These are phyloP conservation scores for Mrakia gelida DNA, from an alignment of 768 basidiomycete genomes.

Conservation along the genomic window DNA sequence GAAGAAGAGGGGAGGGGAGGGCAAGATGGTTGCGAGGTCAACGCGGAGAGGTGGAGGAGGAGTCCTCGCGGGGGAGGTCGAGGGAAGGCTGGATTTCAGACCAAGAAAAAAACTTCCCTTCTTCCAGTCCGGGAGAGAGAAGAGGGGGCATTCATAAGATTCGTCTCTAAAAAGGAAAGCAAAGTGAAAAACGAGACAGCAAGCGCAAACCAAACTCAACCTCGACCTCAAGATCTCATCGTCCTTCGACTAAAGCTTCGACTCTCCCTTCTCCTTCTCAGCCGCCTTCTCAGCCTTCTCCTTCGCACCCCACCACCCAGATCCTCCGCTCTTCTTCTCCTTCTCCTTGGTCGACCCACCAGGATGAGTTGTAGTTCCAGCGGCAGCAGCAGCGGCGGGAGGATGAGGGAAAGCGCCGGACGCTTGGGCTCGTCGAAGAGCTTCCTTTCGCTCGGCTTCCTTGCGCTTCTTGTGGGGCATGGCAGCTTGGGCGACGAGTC, in stretches of 20 bases:
- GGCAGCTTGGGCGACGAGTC: constrained; percentile 33
- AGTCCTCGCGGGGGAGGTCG: too few relatives aligned
- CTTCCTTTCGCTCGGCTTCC: constrained; percentile 28
- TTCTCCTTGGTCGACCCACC: background rate
- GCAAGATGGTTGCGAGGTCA: background rate
- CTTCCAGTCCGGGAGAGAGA: too few relatives aligned
- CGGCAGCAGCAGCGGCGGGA: background rate
- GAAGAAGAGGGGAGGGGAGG: background rate
- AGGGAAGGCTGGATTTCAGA: too few relatives aligned
- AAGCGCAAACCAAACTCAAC: too few relatives aligned
- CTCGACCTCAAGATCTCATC: background rate
- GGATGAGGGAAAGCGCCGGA: background rate
- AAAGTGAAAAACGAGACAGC: background rate
- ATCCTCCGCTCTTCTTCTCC: background rate
- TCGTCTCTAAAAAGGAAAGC: background rate
- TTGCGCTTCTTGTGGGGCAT: constrained; percentile 33
- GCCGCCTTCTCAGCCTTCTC: background rate
- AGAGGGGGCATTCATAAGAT: background rate
- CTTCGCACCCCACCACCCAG: background rate
- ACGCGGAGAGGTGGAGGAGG: too few relatives aligned
- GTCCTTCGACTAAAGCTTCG: background rate
- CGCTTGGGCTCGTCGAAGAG: background rate
- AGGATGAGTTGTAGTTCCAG: background rate
- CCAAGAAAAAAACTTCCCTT: too few relatives aligned
- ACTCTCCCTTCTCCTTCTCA: constrained; percentile 22